Evolutionary conservation across 768 basidiomycete species (phyloP).

Genomic region (Rhodotorula diobovata): DNA sequence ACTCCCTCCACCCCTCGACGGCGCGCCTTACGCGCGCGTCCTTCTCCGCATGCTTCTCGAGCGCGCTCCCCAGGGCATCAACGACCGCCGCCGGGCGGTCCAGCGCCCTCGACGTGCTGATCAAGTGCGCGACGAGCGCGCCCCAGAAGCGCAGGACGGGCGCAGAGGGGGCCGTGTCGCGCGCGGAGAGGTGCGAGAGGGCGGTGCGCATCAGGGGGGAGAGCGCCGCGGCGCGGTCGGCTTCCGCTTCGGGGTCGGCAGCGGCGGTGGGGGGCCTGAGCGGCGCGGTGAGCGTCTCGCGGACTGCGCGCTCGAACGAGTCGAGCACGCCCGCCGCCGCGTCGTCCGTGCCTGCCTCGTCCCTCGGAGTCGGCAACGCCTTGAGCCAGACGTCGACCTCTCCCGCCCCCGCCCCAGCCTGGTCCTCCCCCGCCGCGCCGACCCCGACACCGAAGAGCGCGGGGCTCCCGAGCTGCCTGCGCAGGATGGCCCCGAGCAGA

Average conservation of each 20-base stretch:
- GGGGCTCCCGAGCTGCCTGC: slow-evolving; percentile 63
- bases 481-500: slow-evolving; percentile 58
- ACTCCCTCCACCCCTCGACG: slow-evolving; percentile 11
- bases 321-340: slow-evolving; percentile 1
- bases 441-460: slow-evolving; percentile 67
- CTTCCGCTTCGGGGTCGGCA: neutral
- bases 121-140: slow-evolving; percentile 6
- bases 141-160: slow-evolving; percentile 10
- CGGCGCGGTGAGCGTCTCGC: slow-evolving; percentile 29
- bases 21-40: neutral
- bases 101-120: neutral
- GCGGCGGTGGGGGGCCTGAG: neutral
- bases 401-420: slow-evolving; percentile 57
- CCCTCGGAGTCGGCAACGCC: slow-evolving; percentile 54
- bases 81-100: neutral
- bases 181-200: neutral
- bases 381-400: slow-evolving; percentile 73
- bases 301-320: slow-evolving; percentile 27
- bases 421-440: too few species aligned
- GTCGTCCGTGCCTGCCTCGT: neutral
- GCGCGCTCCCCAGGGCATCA: neutral
- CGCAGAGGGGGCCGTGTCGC: too few species aligned
- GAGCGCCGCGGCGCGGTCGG: neutral
- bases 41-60: neutral
- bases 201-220: neutral